Base-by-base conservation (phyloP, 148 eudicot genomes). In the Silene conica region DNA sequence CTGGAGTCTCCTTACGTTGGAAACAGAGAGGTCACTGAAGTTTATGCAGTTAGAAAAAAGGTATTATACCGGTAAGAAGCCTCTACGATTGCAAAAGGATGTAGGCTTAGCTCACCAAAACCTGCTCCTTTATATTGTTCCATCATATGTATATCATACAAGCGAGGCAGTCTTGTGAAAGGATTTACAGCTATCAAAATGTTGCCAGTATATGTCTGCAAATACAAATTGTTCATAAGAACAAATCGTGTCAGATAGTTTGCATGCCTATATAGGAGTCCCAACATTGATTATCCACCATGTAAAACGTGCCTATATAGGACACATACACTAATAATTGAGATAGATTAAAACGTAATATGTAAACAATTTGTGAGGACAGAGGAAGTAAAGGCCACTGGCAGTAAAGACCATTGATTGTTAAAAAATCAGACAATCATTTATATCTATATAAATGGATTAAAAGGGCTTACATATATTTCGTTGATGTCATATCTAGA, bases 401-500 rank as follows among this genome's bases (percentile, higher is more conserved):
- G 41, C 41, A 34, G 41, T 21, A 14, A 4, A 28, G 7, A 12
- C n/a, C 20, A 19, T 23, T 6, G 55, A 8, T 3, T 76, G 13
- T 6, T 57, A 16, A 20, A 50, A 63, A 54, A 21, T 18, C 34
- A 62, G 13, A 46, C 66, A 46, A 6, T n/a, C n/a, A n/a, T n/a
- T n/a, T n/a, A 63, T 20, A 59, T 41, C 75, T 28, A 70, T 13
- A 73, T 59, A 70, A n/a, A 68, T 23, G 22, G 26, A 73, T 12
- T 25, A 34, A 67, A 74, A 31, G 65, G 82, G n/a, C 97, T 90
- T 82, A 96, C 99, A 81, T 96, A 96, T 70, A 96, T 96, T 83
- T 96, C 99, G 77, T 96, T 96, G 56, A 96, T 96, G 77, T 96
- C 99, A 63, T 92, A 96, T 96, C 99, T 89, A 71, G 92, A 90